Evolutionary conservation across 495 filamentous ascomycete species (phyloP).

Genomic region (Aspergillus diversus): DNA sequence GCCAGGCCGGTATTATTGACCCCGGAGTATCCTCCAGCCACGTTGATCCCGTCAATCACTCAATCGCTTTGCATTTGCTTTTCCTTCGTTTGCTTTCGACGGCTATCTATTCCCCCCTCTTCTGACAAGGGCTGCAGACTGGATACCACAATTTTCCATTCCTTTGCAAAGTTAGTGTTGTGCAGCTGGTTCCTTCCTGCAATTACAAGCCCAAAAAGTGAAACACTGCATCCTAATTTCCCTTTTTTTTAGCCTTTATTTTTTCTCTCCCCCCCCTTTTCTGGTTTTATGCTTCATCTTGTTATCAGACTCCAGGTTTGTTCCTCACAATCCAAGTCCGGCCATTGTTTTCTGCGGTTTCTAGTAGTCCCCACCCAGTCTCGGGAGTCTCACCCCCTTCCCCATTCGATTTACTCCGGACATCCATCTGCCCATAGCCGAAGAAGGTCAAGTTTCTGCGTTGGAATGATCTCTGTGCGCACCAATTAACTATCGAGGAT

Average conservation of each 20-base stretch:
- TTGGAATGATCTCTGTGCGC: background rate
- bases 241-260: background rate
- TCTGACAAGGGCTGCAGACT: background rate
- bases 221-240: too few relatives aligned
- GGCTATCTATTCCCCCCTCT: background rate
- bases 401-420: background rate
- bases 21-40: background rate
- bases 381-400: too few relatives aligned
- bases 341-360: too few relatives aligned
- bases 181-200: background rate
- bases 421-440: constrained; percentile 1
- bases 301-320: background rate
- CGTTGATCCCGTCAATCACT: constrained; percentile 1
- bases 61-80: background rate
- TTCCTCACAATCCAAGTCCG: background rate
- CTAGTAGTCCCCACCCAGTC: too few relatives aligned
- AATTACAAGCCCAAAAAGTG: background rate
- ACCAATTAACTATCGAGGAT: background rate
- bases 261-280: background rate
- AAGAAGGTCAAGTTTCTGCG: background rate
- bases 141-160: background rate
- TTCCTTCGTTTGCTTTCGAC: background rate
- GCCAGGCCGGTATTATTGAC: background rate
- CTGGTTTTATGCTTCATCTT: background rate
- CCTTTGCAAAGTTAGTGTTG: background rate